Evolutionary conservation across 441 rosid species (phyloP).

Genomic region (Isatis lusitanica): DNA sequence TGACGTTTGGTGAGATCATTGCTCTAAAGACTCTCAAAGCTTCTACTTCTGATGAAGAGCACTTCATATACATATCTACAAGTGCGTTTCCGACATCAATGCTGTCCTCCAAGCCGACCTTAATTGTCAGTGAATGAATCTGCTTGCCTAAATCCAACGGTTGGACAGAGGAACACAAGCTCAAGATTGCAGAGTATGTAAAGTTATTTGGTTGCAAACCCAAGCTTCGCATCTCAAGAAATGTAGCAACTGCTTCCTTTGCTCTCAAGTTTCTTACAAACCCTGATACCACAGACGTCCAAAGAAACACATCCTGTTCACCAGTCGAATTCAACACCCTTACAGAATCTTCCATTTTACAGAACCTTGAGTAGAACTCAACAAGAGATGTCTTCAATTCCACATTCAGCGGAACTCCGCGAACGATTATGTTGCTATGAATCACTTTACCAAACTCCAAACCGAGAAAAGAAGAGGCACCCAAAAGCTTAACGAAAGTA

Average conservation of each 20-base stretch:
- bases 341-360: slow-evolving; percentile 43
- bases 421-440: slow-evolving; percentile 43
- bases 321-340: slow-evolving; percentile 36
- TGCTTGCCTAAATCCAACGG: slow-evolving; percentile 47
- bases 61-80: slow-evolving; percentile 54
- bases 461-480: slow-evolving; percentile 42
- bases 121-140: slow-evolving; percentile 46
- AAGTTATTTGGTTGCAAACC: slow-evolving; percentile 44
- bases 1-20: slow-evolving; percentile 49
- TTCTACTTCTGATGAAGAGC: slow-evolving; percentile 38
- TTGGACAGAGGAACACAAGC: slow-evolving; percentile 38
- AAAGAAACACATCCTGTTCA: slow-evolving; percentile 44
- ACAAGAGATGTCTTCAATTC: slow-evolving; percentile 55
- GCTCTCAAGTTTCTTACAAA: slow-evolving; percentile 37
- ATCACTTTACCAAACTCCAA: slow-evolving; percentile 42
- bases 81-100: slow-evolving; percentile 52
- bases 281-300: slow-evolving; percentile 53
- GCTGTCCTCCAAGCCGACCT: slow-evolving; percentile 40
- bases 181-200: slow-evolving; percentile 46
- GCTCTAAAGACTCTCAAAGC: slow-evolving; percentile 48
- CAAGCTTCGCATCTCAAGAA: slow-evolving; percentile 43
- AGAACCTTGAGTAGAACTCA: slow-evolving; percentile 46
- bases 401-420: slow-evolving; percentile 43
- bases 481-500: slow-evolving; percentile 60
- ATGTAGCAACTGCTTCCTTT: slow-evolving; percentile 42